phyloP scores from a whole-genome alignment of 2,329 filamentous ascomycete genomes.

The Phaeosphaeriaceae sp. region DNA sequence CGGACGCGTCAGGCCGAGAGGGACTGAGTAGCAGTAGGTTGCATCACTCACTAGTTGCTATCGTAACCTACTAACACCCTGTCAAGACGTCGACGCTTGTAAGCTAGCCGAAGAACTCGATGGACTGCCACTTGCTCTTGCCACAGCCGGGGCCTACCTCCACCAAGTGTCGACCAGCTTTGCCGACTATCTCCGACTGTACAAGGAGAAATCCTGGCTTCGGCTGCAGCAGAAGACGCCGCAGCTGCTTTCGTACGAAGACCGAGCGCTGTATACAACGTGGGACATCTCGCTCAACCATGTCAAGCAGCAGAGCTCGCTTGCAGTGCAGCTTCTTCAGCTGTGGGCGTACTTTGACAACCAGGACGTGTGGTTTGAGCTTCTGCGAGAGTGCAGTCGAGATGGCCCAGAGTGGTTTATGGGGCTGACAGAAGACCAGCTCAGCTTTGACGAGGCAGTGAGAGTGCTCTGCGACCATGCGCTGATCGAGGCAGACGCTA shows the following conservation, averaged over 20 bases:
- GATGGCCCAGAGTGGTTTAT: no score
- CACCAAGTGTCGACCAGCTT: conserved; percentile 18
- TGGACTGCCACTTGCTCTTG: conserved; percentile 11
- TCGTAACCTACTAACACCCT: neutral
- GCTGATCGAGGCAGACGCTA: no score
- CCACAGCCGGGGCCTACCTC: conserved; percentile 1
- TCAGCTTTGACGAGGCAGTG: no score
- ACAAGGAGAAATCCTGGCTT: conserved; percentile 42
- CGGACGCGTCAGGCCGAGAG: conserved; percentile 4
- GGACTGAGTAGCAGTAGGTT: conserved; percentile 2
- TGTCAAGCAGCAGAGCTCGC: no score
- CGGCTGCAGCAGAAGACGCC: conserved; percentile 23
- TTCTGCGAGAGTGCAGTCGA: no score
- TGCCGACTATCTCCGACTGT: conserved; percentile 34
- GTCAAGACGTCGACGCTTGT: conserved; percentile 41
- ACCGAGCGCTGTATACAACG: neutral
- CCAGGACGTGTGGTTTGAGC: no score
- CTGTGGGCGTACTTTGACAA: no score
- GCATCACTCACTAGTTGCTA: neutral
- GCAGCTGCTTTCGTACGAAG: conserved; percentile 22
- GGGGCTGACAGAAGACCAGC: no score
- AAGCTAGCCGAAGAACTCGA: conserved; percentile 8
- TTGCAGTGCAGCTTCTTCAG: no score
- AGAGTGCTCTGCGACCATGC: no score
- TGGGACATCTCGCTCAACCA: no score